These are phyloP conservation scores for Microbotryum lychnidis-dioicae DNA, from an alignment of 1,284 basidiomycete species.

Conservation along the genomic window DNA sequence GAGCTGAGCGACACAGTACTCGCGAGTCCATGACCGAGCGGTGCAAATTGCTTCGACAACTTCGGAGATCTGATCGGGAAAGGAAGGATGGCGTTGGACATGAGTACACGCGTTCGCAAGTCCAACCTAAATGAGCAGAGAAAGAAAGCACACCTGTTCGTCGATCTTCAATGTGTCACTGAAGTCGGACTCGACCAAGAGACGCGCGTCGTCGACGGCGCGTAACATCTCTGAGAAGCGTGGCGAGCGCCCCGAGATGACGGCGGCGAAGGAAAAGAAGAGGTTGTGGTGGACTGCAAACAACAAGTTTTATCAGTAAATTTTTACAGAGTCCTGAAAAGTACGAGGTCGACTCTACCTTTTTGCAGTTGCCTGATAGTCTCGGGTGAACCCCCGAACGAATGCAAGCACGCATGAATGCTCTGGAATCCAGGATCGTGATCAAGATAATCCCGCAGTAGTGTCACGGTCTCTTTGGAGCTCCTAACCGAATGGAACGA, in stretches of 20 bases:
- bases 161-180: slow-evolving; percentile 17
- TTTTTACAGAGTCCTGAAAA: neutral
- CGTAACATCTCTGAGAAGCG: slow-evolving; percentile 54
- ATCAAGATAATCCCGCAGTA: slow-evolving; percentile 43
- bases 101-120: neutral
- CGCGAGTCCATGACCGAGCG: slow-evolving; percentile 24
- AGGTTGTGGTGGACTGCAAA: slow-evolving; percentile 59
- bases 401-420: slow-evolving; percentile 27
- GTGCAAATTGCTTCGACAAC: slow-evolving; percentile 21
- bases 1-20: slow-evolving; percentile 33
- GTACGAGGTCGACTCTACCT: slow-evolving; percentile 1
- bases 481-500: slow-evolving; percentile 72
- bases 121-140: neutral
- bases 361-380: slow-evolving; percentile 24
- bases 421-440: slow-evolving; percentile 4
- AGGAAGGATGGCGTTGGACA: neutral
- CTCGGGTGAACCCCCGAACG: slow-evolving; percentile 23
- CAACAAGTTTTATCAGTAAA: too few species aligned
- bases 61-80: slow-evolving; percentile 31
- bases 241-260: slow-evolving; percentile 60
- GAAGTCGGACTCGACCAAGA: slow-evolving; percentile 66
- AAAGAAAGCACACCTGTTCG: slow-evolving; percentile 3
- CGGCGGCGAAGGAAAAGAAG: slow-evolving; percentile 67
- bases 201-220: slow-evolving; percentile 51
- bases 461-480: slow-evolving; percentile 54